phyloP scores from a whole-genome alignment of 2,329 filamentous ascomycete species.

The Colletotrichum spaethianum region DNA sequence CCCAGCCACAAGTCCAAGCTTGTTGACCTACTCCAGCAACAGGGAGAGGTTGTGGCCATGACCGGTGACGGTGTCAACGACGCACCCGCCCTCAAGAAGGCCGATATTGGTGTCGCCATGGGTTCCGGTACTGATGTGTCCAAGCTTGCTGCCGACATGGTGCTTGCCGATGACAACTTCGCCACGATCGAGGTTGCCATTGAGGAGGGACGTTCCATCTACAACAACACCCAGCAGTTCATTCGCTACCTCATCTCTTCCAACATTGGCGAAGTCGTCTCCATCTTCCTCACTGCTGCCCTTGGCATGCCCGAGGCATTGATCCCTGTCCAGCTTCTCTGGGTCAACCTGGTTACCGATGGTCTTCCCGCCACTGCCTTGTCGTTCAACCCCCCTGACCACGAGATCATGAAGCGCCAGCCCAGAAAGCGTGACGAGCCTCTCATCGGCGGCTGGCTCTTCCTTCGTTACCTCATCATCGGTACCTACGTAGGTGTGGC shows the following conservation, averaged over 20 bases:
- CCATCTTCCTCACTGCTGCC: conserved; percentile 97
- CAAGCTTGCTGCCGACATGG: conserved; percentile 98
- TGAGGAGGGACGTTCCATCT: conserved; percentile 97
- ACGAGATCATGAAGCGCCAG: conserved; percentile 95
- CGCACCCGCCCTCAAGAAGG: conserved; percentile 96
- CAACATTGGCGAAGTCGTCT: conserved; percentile 99
- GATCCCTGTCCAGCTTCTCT: conserved; percentile 96
- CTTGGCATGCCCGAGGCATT: conserved; percentile 97
- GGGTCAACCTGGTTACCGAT: conserved; percentile 99
- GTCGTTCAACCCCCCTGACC: conserved; percentile 98
- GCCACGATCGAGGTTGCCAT: conserved; percentile 97
- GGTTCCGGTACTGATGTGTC: conserved; percentile 97
- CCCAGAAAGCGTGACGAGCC: conserved; percentile 94
- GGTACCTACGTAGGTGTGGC: conserved; percentile 95
- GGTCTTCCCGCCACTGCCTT: conserved; percentile 96
- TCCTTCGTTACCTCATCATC: conserved; percentile 97
- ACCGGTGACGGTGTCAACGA: conserved; percentile 99
- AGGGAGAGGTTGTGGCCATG: conserved; percentile 97
- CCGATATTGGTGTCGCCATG: conserved; percentile 99
- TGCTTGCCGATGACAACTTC: conserved; percentile 98
- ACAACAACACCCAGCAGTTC: conserved; percentile 99
- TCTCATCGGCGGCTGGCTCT: conserved; percentile 94
- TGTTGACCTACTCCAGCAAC: conserved; percentile 93
- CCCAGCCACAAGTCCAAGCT: conserved; percentile 97
- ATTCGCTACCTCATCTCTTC: conserved; percentile 99